A percentile compares a stretch with the other conserved stretches of the same genome.
Evolutionary conservation across 2,329 filamentous ascomycete species (phyloP).

Genomic region (Fusarium pseudocircinatum): DNA sequence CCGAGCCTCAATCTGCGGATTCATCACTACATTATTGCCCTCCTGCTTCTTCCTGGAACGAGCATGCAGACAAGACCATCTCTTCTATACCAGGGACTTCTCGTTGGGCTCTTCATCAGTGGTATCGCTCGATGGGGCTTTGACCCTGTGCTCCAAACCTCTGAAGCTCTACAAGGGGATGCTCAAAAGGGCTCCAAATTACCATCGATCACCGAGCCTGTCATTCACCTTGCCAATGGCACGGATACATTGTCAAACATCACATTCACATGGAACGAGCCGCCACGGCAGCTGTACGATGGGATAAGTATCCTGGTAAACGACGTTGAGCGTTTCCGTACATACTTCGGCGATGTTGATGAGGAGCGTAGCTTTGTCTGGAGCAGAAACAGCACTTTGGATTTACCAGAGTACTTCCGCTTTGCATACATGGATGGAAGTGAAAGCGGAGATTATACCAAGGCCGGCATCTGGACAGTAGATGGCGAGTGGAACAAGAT

Average conservation of each 20-base stretch:
- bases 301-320: slow-evolving; percentile 85
- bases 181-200: slow-evolving; percentile 71
- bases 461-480: slow-evolving; percentile 74
- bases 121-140: slow-evolving; percentile 93
- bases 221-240: slow-evolving; percentile 55
- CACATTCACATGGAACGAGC: slow-evolving; percentile 64
- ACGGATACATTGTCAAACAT: slow-evolving; percentile 68
- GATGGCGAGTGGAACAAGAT: slow-evolving; percentile 74
- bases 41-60: slow-evolving; percentile 88
- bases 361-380: slow-evolving; percentile 64
- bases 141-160: slow-evolving; percentile 86
- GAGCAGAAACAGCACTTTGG: slow-evolving; percentile 58
- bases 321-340: slow-evolving; percentile 83
- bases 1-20: slow-evolving; percentile 86
- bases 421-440: slow-evolving; percentile 79
- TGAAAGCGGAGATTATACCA: slow-evolving; percentile 74
- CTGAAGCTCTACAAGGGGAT: slow-evolving; percentile 75
- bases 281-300: slow-evolving; percentile 65
- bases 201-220: slow-evolving; percentile 60
- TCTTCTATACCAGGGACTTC: slow-evolving; percentile 86
- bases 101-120: slow-evolving; percentile 93
- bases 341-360: slow-evolving; percentile 70
- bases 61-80: slow-evolving; percentile 86
- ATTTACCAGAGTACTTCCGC: slow-evolving; percentile 76
- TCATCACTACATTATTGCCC: slow-evolving; percentile 92